Evolutionary conservation across 2,329 filamentous ascomycete species (phyloP), one percentile per base, ranked within the genome.

Genomic region (Pestalotiopsis sp.): DNA sequence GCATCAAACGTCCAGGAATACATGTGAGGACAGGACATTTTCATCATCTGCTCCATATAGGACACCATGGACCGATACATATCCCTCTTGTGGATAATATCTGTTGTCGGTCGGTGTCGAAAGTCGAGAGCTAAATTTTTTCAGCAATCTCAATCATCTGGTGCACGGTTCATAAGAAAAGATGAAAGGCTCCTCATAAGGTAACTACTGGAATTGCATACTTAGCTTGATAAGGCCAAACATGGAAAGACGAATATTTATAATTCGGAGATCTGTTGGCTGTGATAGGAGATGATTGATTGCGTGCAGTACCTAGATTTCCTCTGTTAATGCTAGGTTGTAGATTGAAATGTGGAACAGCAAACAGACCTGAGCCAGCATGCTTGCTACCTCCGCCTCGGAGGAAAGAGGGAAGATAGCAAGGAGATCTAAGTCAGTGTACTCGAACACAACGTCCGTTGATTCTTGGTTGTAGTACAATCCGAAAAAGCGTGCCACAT

Each of bases 361-460:
- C 24, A 59, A 59, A 10, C 57, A 60, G 30, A 66, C 65, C 65
- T 66, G 57, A 22, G 44, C 58, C 14, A 66, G 38, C 22, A 66
- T 30, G 58, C 30, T 66, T 30, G 65, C 57, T n/a, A 66, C 57
- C 30, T 66, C 65, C 39, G 58, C 39, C 39, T 66, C 65, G 35
- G 65, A 66, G 26, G 22, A 11, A 17, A 66, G 57, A 30, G 56
- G 65, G 3, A 24, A 17, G 56, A 61, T 52, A 17, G 35, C 39
- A 66, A 66, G 58, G 56, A 66, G 65, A 44, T 66, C 65, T n/a
- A 66, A 14, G n/a, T 61, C 65, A 10, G 58, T 26, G 38, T 66
- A 30, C 40, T 66, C 57, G 35, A 48, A 44, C 35, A 61, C 65
- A 20, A 66, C 44, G 14, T 57, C 57, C 14, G 57, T 66, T 30